Evolutionary conservation across 768 basidiomycete species (phyloP).

Genomic region (Trametes cingulata): DNA sequence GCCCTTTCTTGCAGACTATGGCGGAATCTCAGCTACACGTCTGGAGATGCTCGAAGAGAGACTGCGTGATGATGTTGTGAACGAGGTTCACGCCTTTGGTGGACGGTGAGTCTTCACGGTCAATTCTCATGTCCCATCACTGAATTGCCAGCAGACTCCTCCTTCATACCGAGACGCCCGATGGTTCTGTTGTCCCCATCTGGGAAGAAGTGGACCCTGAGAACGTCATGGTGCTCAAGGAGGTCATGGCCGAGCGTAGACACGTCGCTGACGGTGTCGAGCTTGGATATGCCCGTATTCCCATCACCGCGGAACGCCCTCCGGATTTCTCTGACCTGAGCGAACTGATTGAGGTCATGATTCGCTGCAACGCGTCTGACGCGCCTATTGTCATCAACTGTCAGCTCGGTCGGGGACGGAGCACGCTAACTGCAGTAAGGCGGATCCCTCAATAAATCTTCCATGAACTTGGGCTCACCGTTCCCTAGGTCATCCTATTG

Average conservation of each 20-base stretch:
- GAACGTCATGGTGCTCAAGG: slow-evolving; percentile 80
- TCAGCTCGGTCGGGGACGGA: slow-evolving; percentile 90
- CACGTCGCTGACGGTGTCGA: slow-evolving; percentile 50
- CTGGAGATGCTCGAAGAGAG: slow-evolving; percentile 91
- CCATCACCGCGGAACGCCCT: slow-evolving; percentile 88
- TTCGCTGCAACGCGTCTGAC: slow-evolving; percentile 63
- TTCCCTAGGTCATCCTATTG: slow-evolving; percentile 67
- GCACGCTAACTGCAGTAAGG: slow-evolving; percentile 84
- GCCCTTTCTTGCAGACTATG: slow-evolving; percentile 64
- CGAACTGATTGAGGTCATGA: slow-evolving; percentile 77
- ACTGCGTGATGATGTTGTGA: slow-evolving; percentile 81
- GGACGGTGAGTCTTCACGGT: slow-evolving; percentile 55
- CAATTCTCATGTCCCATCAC: not conserved
- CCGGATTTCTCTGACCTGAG: slow-evolving; percentile 74
- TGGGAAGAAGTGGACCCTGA: slow-evolving; percentile 86
- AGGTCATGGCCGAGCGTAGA: slow-evolving; percentile 73
- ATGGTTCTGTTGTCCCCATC: slow-evolving; percentile 87
- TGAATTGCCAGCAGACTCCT: slow-evolving; percentile 55
- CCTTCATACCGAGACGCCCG: slow-evolving; percentile 84
- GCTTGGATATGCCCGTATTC: slow-evolving; percentile 80
- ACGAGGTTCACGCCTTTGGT: slow-evolving; percentile 81
- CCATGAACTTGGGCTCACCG: not conserved
- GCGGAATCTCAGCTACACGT: slow-evolving; percentile 89
- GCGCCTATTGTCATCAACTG: slow-evolving; percentile 93
- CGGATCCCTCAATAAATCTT: not conserved